Base-by-base conservation (phyloP, 768 basidiomycete species). In the Auricularia cornea region DNA sequence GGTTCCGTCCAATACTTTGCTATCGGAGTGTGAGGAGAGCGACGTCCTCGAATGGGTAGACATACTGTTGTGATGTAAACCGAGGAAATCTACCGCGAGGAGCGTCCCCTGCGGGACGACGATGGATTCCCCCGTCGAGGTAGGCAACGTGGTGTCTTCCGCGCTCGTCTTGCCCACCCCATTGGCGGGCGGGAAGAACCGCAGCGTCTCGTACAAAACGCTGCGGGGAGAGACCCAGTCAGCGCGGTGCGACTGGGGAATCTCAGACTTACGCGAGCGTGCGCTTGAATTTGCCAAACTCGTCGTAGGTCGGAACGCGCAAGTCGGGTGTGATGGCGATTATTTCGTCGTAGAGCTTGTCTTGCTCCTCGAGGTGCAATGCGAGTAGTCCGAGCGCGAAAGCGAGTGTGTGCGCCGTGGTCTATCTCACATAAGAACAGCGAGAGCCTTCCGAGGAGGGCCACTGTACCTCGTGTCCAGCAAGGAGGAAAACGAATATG, bases 1-100 rank as follows among this genome's bases (percentile, higher is more conserved):
- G 84, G 83, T 52, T 84, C 77, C 59, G 80, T 70, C 83, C 84
- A 85, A 68, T 84, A 84, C 38, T 78, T 77, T 30, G 83, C 84
- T n/a, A n/a, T n/a, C n/a, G n/a, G n/a, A n/a, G n/a, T n/a, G n/a
- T n/a, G n/a, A n/a, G n/a, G n/a, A n/a, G n/a, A n/a, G n/a, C n/a
- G n/a, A n/a, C n/a, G n/a, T n/a, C n/a, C n/a, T n/a, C n/a, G 12
- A 20, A 26, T 32, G 48, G 14, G 54, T 28, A 35, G n/a, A 14
- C 32, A 30, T 30, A 65, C 64, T 62, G 38, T 65, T 65, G 18
- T 57, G 29, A 40, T 65, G 64, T 5, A 65, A 3, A 3, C 23
- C 64, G 41, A 28, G 16, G 33, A 59, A 26, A 35, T 28, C 30
- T 4, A 62, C n/a, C 12, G 51, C 18, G 32, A 65, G 14, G 20